Percentiles rank a stretch among this genome's conserved stretches.
Evolutionary conservation across 129 eudicot species (phyloP).

Genomic region (Silybum marianum): DNA sequence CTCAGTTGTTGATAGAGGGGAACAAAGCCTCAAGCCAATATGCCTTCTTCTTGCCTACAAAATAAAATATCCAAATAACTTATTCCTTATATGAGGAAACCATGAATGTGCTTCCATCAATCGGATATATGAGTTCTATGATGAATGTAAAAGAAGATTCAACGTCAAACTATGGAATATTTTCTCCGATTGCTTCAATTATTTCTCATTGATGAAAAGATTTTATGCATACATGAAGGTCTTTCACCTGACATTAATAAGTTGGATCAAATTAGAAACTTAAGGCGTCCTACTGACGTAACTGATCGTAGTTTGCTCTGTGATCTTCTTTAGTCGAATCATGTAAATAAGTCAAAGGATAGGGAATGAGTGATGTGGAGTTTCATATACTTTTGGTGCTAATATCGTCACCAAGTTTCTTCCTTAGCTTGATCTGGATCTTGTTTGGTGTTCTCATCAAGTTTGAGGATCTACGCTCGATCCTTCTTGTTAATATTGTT

Average conservation of each 20-base stretch:
- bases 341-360: slow-evolving; percentile 52
- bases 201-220: slow-evolving; percentile 57
- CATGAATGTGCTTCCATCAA: slow-evolving; percentile 51
- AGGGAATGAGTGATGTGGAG: slow-evolving; percentile 69
- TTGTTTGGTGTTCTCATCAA: slow-evolving; percentile 66
- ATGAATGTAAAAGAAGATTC: slow-evolving; percentile 51
- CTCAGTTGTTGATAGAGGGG: slow-evolving; percentile 53
- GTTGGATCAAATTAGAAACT: slow-evolving; percentile 53
- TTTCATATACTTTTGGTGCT: slow-evolving; percentile 58
- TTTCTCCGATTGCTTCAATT: slow-evolving; percentile 47
- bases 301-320: slow-evolving; percentile 54
- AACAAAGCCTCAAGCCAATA: slow-evolving; percentile 46
- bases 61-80: slow-evolving; percentile 47
- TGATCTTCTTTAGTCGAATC: slow-evolving; percentile 60
- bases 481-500: too few relatives aligned
- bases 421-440: slow-evolving; percentile 47
- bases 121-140: slow-evolving; percentile 50
- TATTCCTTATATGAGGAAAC: slow-evolving; percentile 47
- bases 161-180: slow-evolving; percentile 51
- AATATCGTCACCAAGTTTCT: slow-evolving; percentile 54
- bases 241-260: slow-evolving; percentile 56
- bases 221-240: slow-evolving; percentile 67
- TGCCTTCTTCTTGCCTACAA: slow-evolving; percentile 51
- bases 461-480: slow-evolving; percentile 16
- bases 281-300: slow-evolving; percentile 50